phyloP scores from a whole-genome alignment of 139 green algal genomes.

The Tetradesmus obliquus region DNA sequence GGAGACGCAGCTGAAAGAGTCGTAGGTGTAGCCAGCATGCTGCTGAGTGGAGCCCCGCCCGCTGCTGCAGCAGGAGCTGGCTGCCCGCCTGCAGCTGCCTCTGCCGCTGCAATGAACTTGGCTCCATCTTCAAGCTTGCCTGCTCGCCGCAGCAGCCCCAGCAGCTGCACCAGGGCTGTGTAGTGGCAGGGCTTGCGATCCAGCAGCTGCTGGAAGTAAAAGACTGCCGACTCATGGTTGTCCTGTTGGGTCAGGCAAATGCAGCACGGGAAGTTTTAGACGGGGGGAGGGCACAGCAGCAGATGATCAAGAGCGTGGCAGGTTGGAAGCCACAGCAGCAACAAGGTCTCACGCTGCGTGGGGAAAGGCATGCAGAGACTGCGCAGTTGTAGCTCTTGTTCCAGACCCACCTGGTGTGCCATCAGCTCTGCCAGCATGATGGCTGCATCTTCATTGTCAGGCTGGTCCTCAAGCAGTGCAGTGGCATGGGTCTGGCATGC shows the following conservation, averaged over 20 bases:
- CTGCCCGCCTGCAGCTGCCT: conserved; percentile 8
- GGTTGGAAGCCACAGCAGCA: not conserved
- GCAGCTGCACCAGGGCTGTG: conserved; percentile 72
- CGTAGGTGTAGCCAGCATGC: not conserved
- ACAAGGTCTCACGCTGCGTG: not conserved
- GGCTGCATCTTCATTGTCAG: conserved; percentile 77
- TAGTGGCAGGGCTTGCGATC: conserved; percentile 76
- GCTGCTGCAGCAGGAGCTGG: not conserved
- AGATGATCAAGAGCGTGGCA: not conserved
- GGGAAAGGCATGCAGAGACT: too few species aligned
- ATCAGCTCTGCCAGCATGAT: conserved; percentile 89
- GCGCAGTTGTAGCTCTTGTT: too few species aligned
- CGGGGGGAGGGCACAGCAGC: not conserved
- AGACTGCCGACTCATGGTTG: conserved; percentile 78
- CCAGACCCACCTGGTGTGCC: conserved; percentile 68
- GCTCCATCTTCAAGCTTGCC: conserved; percentile 35
- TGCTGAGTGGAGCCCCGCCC: not conserved
- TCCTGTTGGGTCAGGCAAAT: conserved; percentile 59
- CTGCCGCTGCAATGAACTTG: conserved; percentile 39
- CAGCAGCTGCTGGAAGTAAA: conserved; percentile 85
- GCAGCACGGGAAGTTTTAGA: not conserved
- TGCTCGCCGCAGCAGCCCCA: conserved; percentile 63
- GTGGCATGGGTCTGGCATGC: conserved; percentile 63
- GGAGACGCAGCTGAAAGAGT: not conserved
- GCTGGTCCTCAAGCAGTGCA: conserved; percentile 72